phyloP scores from a whole-genome alignment of 2,329 filamentous ascomycete genomes.

The Colletotrichum aenigma region DNA sequence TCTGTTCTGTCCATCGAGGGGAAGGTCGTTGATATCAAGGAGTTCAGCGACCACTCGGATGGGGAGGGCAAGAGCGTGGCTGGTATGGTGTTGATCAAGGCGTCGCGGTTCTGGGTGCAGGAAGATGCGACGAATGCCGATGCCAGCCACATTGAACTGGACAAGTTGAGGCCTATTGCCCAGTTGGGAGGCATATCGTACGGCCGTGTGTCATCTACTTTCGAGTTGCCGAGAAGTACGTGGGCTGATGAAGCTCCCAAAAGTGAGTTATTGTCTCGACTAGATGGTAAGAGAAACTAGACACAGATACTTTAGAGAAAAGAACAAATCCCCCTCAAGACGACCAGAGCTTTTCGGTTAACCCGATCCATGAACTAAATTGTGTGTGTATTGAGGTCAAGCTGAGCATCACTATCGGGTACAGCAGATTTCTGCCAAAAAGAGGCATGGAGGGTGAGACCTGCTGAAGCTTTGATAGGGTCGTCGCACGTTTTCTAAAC shows the following conservation, averaged over 20 bases:
- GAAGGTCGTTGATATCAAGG: constrained; percentile 73
- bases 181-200: constrained; percentile 89
- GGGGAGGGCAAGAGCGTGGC: constrained; percentile 78
- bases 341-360: background rate
- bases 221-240: constrained; percentile 64
- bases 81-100: constrained; percentile 79
- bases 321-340: background rate
- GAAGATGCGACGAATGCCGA: constrained; percentile 87
- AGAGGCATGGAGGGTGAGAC: background rate
- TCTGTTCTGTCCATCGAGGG: constrained; percentile 83
- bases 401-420: background rate
- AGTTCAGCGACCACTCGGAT: constrained; percentile 75
- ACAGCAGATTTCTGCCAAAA: background rate
- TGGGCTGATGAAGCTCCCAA: constrained; percentile 26
- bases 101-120: constrained; percentile 84
- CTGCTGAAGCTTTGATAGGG: background rate
- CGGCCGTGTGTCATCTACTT: constrained; percentile 68
- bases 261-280: background rate
- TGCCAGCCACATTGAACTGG: constrained; percentile 67
- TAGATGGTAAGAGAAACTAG: background rate
- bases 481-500: background rate
- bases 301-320: background rate
- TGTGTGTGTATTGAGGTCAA: background rate
- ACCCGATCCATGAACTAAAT: background rate
- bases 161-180: constrained; percentile 76